Evolutionary conservation across 1,139 yeast genomes (phyloP).

Genomic region (Saccharomyces hybrid): DNA sequence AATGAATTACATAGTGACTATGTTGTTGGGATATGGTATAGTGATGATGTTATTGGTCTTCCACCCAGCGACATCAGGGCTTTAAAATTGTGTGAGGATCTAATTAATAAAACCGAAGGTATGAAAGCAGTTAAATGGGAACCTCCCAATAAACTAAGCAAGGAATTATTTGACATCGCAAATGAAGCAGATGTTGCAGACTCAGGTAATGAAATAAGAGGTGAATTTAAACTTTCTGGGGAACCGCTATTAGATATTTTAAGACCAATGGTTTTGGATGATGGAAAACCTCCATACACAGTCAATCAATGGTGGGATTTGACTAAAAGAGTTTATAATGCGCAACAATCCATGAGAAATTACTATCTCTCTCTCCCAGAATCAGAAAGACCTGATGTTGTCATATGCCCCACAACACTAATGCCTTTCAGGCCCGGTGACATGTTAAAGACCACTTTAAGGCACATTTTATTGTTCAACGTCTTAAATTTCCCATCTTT

Average conservation of each 20-base stretch:
- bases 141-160: constrained; percentile 9
- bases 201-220: constrained; percentile 12
- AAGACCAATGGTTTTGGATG: constrained; percentile 8
- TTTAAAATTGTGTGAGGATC: constrained; percentile 11
- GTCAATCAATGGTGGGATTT: constrained; percentile 16
- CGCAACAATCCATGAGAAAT: constrained; percentile 10
- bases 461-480: constrained; percentile 41
- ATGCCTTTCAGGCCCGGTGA: constrained; percentile 29
- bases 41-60: constrained; percentile 15
- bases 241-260: constrained; percentile 12
- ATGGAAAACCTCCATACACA: constrained; percentile 6
- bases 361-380: constrained; percentile 10
- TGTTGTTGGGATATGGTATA: constrained; percentile 15
- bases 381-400: constrained; percentile 10
- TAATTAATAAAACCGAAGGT: constrained; percentile 9
- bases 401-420: constrained; percentile 12
- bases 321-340: constrained; percentile 10
- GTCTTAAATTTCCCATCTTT: constrained; percentile 46
- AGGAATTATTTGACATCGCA: constrained; percentile 10
- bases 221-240: constrained; percentile 11
- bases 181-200: constrained; percentile 15
- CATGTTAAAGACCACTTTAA: constrained; percentile 28
- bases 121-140: constrained; percentile 12
- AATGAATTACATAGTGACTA: constrained; percentile 5
- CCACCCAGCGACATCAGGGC: constrained; percentile 19